These are phyloP conservation scores for Penicillium antarcticum DNA, from an alignment of 495 filamentous ascomycete species.

Conservation along the genomic window DNA sequence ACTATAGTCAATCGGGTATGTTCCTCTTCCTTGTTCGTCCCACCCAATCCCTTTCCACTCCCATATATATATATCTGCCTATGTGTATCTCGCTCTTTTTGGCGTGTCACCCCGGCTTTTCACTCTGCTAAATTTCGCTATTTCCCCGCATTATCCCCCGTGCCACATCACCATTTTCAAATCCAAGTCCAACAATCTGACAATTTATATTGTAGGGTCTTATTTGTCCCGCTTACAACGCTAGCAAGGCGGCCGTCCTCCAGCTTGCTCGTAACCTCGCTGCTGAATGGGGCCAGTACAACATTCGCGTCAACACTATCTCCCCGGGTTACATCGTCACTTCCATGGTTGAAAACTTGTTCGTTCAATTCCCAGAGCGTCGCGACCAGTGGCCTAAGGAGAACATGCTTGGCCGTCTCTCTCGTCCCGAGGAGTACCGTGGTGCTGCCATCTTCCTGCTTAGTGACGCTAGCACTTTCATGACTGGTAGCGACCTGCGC, in stretches of 20 bases:
- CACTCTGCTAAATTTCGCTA: not conserved
- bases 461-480: slow-evolving; percentile 82
- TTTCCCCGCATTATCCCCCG: not conserved
- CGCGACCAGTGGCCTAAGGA: slow-evolving; percentile 74
- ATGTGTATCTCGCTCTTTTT: not conserved
- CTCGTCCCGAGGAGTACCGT: slow-evolving; percentile 75
- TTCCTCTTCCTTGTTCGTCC: slow-evolving; percentile 6
- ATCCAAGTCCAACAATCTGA: not conserved
- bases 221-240: slow-evolving; percentile 81
- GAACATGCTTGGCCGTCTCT: slow-evolving; percentile 85
- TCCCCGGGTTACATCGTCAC: slow-evolving; percentile 95
- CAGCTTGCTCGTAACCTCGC: slow-evolving; percentile 86
- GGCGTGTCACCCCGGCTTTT: not conserved
- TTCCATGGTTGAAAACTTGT: slow-evolving; percentile 81
- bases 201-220: slow-evolving; percentile 48
- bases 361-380: slow-evolving; percentile 72
- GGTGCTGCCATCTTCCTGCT: slow-evolving; percentile 81
- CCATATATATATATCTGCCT: not conserved
- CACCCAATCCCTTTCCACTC: not conserved
- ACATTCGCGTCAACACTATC: slow-evolving; percentile 92
- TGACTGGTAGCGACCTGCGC: slow-evolving; percentile 76
- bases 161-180: not conserved
- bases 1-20: slow-evolving; percentile 62
- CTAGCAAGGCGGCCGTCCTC: slow-evolving; percentile 83
- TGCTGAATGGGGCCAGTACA: slow-evolving; percentile 78